Evolutionary conservation across 208 protist species (phyloP), one percentile per base, ranked within the genome.

Genomic region (Trypanosoma conorhini): DNA sequence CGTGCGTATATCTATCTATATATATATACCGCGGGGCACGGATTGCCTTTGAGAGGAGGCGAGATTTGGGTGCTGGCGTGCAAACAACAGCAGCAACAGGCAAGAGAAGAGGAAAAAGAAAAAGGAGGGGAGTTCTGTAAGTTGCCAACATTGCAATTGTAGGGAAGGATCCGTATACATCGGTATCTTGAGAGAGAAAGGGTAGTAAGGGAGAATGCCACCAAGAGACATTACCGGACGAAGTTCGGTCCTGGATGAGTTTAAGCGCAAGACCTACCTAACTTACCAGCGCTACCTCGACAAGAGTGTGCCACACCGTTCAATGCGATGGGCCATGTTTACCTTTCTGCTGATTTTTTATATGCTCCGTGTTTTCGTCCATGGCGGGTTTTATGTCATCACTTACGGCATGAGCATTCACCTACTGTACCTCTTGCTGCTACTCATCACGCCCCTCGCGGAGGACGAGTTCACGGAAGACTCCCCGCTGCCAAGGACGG

Each of bases 361-460:
- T 68, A 64, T 94, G 10, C 73, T 84, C 8, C 85, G 94, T 35
- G 87, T 98, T 4, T 70, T 88, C 24, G 79, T 67, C 30, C 76
- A 70, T 40, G 80, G 88, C 31, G 96, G 97, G 24, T 99, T 95
- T 77, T 98, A 99, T 77, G 93, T 99, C 33, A 85, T 99, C 55
- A 95, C 96, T 2, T 99, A 99, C 61, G 98, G 80, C 22, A 79
- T 99, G 19, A 93, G 88, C 54, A 99, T 99, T 62, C 98, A 99
- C 65, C 52, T 99, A 24, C 83, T 99, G 26, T 99, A 98, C 70
- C 71, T 98, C 13, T 74, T 97, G n/a, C 88, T 99, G 70, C 67
- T 92, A 59, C 98, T 99, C 62, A 79, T 99, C 38, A 98, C 97
- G 2, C 98, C 98, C 3, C 74, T 95, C 30, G 81, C 88, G 17